Conservation (phyloP, 371 early-diverging fungal species). For the Racocetra persica region DNA sequence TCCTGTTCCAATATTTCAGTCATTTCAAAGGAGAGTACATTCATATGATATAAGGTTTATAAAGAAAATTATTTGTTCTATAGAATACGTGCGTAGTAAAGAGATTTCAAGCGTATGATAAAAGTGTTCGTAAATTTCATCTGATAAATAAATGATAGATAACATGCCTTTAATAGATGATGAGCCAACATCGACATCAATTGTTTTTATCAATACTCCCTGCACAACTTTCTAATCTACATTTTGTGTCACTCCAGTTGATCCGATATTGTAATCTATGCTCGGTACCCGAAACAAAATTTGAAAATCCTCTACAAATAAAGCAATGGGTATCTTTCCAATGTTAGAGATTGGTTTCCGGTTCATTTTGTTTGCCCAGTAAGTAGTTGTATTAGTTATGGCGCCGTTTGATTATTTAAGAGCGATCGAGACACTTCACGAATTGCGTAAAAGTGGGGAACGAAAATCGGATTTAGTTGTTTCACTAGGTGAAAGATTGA, state of each 20-base stretch:
- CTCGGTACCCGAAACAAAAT: not conserved
- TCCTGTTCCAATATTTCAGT: conserved; percentile 23
- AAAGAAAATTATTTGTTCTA: not conserved
- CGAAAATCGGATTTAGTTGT: conserved; percentile 55
- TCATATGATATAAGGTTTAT: not conserved
- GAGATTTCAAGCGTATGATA: not conserved
- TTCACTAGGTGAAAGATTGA: conserved; percentile 48
- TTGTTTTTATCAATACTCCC: no score
- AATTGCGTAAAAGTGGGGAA: conserved; percentile 53
- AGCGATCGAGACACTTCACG: conserved; percentile 48
- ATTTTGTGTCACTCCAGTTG: no score
- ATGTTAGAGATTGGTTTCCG: no score
- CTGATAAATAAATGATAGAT: conserved; percentile 1
- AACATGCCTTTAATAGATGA: no score
- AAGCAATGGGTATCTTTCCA: no score
- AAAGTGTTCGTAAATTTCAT: not conserved
- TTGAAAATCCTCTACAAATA: not conserved
- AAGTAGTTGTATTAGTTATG: conserved; percentile 9
- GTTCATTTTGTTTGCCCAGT: no score
- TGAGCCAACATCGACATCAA: no score
- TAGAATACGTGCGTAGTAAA: not conserved
- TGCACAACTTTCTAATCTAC: no score
- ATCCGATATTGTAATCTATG: no score
- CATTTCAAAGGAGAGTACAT: conserved; percentile 15
- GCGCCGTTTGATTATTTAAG: conserved; percentile 15